phyloP scores from a whole-genome alignment of 805 yeast species.

The Candida tibetensis region DNA sequence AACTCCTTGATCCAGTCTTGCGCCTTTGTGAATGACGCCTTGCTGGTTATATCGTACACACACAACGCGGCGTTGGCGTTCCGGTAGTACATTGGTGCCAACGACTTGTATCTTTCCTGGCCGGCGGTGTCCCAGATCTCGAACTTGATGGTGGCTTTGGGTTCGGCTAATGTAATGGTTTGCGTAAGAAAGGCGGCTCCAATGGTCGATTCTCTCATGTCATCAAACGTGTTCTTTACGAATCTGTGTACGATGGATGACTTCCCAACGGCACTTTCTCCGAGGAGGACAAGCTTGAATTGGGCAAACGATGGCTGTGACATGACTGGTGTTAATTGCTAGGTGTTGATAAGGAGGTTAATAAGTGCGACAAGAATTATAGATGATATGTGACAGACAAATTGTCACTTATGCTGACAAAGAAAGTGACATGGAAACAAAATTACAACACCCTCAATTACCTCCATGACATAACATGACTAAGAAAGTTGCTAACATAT shows the following conservation, averaged over 20 bases:
- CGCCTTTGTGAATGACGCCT: slow-evolving; percentile 66
- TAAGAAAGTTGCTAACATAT: too few species aligned
- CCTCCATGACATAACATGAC: too few species aligned
- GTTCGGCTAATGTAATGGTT: slow-evolving; percentile 52
- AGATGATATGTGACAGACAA: too few species aligned
- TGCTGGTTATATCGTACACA: slow-evolving; percentile 71
- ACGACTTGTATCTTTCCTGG: slow-evolving; percentile 72
- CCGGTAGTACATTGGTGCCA: slow-evolving; percentile 82
- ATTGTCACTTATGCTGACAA: too few species aligned
- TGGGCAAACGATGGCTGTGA: slow-evolving; percentile 36
- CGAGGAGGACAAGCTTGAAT: slow-evolving; percentile 70
- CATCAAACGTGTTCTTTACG: slow-evolving; percentile 71
- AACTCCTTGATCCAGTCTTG: slow-evolving; percentile 76
- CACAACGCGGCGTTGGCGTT: slow-evolving; percentile 79
- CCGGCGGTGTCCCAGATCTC: slow-evolving; percentile 91
- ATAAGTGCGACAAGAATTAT: not conserved
- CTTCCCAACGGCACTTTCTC: slow-evolving; percentile 83
- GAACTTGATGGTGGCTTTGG: slow-evolving; percentile 56
- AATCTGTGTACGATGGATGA: slow-evolving; percentile 67
- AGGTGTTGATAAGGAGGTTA: not conserved
- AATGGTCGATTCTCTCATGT: slow-evolving; percentile 72
- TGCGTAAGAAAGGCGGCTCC: slow-evolving; percentile 84
- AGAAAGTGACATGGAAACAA: too few species aligned
- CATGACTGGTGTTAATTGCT: not conserved
- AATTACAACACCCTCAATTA: too few species aligned